Evolutionary conservation across 2,329 filamentous ascomycete species (phyloP).

Genomic region (Aspergillus glaucus): DNA sequence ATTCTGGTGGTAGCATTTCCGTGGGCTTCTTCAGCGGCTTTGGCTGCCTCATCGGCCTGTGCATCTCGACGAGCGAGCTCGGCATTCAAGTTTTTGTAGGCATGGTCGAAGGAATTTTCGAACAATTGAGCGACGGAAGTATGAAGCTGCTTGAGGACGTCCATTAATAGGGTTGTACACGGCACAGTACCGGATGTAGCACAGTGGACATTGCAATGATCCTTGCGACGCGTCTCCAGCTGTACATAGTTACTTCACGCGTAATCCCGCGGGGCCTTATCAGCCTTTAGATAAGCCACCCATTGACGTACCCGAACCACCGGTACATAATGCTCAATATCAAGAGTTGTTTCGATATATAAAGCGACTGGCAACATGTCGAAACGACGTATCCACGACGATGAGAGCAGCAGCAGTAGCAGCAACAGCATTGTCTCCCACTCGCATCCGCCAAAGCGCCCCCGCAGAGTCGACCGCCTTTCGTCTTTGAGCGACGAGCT

Average conservation of each 20-base stretch:
- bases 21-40: constrained; percentile 14
- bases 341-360: neutral
- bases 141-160: constrained; percentile 25
- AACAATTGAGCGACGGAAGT: constrained; percentile 21
- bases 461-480: constrained; percentile 52
- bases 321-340: neutral
- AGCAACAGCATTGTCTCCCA: neutral
- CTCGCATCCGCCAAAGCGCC: constrained; percentile 38
- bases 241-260: neutral
- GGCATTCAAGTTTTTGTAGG: constrained; percentile 18
- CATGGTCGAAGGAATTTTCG: constrained; percentile 23
- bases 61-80: constrained; percentile 17
- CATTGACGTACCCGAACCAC: neutral
- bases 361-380: constrained; percentile 20
- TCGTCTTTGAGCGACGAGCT: constrained; percentile 80
- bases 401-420: neutral
- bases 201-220: too few species aligned
- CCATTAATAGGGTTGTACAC: constrained; percentile 18
- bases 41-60: constrained; percentile 16
- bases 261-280: neutral
- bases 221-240: neutral
- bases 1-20: constrained; percentile 11
- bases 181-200: neutral
- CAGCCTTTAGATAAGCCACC: neutral
- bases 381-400: constrained; percentile 24